Evolutionary conservation across 2,329 filamentous ascomycete species (phyloP).

Genomic region (Fusarium sarcochroum): DNA sequence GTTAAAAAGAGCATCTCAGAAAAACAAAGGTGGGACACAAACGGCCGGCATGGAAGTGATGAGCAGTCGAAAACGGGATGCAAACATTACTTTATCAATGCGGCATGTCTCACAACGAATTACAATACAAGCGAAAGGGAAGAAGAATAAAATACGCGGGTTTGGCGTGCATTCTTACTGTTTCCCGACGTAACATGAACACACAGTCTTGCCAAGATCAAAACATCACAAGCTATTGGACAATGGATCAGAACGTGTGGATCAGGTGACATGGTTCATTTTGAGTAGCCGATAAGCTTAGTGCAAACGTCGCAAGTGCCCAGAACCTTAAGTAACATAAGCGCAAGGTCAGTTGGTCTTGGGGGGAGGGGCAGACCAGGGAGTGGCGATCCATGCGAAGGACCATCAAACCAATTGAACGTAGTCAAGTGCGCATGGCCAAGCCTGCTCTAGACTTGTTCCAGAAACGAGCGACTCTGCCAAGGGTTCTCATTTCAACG

Average conservation of each 20-base stretch:
- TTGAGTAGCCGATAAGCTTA: slow-evolving; percentile 45
- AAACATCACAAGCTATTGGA: slow-evolving; percentile 25
- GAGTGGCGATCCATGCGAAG: slow-evolving; percentile 9
- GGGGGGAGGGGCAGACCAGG: slow-evolving; percentile 18
- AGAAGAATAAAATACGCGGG: slow-evolving; percentile 6
- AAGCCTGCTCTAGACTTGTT: slow-evolving; percentile 36
- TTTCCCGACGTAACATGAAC: slow-evolving; percentile 18
- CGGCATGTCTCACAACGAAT: slow-evolving; percentile 13
- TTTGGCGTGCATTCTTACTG: slow-evolving; percentile 6
- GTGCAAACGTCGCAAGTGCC: slow-evolving; percentile 33
- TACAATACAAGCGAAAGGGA: background rate
- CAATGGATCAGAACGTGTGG: slow-evolving; percentile 13
- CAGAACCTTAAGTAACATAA: slow-evolving; percentile 45
- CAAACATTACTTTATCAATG: slow-evolving; percentile 10
- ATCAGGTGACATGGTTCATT: slow-evolving; percentile 26
- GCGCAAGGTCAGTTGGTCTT: slow-evolving; percentile 34
- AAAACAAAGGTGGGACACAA: background rate
- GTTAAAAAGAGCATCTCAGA: background rate
- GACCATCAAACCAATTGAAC: slow-evolving; percentile 19
- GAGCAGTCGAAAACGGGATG: background rate
- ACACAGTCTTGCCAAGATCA: slow-evolving; percentile 23
- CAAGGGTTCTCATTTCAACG: slow-evolving; percentile 9
- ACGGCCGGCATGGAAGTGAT: background rate
- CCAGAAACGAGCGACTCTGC: slow-evolving; percentile 25
- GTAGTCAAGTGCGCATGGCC: slow-evolving; percentile 12